A percentile compares a stretch with the other conserved stretches of the same genome.
phyloP scores from a whole-genome alignment of 2,329 filamentous ascomycete species.

The Neospermospora avenae region DNA sequence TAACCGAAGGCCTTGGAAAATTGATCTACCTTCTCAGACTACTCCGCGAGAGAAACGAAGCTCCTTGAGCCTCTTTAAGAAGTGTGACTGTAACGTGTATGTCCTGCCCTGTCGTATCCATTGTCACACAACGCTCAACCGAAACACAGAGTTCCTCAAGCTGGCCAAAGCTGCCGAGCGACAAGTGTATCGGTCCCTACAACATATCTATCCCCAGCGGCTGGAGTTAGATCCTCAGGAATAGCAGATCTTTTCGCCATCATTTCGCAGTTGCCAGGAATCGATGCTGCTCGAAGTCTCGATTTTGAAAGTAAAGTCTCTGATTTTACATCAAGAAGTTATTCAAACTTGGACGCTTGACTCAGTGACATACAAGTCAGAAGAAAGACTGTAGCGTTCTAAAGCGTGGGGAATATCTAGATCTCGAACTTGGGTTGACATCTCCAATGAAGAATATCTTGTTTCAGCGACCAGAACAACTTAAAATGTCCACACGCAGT shows the following conservation, averaged over 20 bases:
- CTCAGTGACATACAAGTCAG: neutral
- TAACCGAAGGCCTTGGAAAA: neutral
- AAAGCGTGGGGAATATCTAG: neutral
- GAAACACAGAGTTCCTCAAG: neutral
- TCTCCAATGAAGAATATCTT: too few species aligned
- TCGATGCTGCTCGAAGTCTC: neutral
- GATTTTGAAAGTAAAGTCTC: neutral
- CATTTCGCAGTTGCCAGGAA: neutral
- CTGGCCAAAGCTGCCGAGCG: neutral
- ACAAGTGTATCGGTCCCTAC: neutral
- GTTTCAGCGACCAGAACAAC: too few species aligned
- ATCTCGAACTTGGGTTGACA: neutral
- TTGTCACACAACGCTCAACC: neutral
- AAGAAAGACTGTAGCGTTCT: neutral
- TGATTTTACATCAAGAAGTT: neutral
- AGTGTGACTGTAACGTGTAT: slow-evolving; percentile 1
- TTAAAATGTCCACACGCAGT: slow-evolving; percentile 3
- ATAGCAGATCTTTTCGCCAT: neutral
- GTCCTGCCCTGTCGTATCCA: neutral
- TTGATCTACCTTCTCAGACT: neutral
- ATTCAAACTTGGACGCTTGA: neutral
- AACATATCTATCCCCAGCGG: neutral
- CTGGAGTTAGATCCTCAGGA: neutral
- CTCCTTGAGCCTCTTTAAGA: neutral
- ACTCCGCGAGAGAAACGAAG: neutral